phyloP scores from a whole-genome alignment of 768 basidiomycete species.

The Mycena metata region DNA sequence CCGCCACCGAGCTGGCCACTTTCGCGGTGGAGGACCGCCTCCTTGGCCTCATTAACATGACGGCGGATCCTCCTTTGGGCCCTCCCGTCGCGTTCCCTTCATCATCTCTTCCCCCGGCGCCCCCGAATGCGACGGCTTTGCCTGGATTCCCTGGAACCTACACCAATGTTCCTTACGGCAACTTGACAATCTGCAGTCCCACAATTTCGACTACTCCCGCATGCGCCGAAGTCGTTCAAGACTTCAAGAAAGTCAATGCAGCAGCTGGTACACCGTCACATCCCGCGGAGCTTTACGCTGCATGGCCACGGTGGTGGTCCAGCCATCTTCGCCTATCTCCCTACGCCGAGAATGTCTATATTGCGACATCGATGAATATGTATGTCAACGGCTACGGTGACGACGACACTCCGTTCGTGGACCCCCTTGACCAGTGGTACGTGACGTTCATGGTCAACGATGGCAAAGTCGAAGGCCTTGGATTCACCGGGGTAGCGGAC shows the following conservation, averaged over 20 bases:
- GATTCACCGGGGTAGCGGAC: conserved; percentile 32
- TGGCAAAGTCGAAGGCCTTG: conserved; percentile 49
- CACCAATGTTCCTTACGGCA: conserved; percentile 52
- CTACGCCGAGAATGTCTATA: conserved; percentile 38
- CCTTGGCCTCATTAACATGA: conserved; percentile 18
- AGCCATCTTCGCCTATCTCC: conserved; percentile 51
- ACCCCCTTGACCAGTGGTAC: not conserved
- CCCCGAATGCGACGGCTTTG: conserved; percentile 27
- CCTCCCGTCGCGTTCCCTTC: not conserved
- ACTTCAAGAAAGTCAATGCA: conserved; percentile 46
- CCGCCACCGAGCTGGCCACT: conserved; percentile 29
- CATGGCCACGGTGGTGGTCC: conserved; percentile 51
- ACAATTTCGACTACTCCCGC: conserved; percentile 41
- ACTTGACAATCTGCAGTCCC: conserved; percentile 53
- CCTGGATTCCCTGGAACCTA: conserved; percentile 53
- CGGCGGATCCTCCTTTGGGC: not conserved
- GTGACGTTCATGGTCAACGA: conserved; percentile 43
- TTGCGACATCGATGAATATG: conserved; percentile 40
- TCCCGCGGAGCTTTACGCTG: conserved; percentile 42
- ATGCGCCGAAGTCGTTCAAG: conserved; percentile 36
- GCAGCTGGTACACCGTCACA: not conserved
- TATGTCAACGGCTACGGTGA: conserved; percentile 57
- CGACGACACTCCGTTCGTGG: conserved; percentile 50
- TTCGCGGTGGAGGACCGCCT: conserved; percentile 35
- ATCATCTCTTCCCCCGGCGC: not conserved